Evolutionary conservation across 192 early-diverging fungal species (phyloP).

Genomic region (Backusella tuberculispora): DNA sequence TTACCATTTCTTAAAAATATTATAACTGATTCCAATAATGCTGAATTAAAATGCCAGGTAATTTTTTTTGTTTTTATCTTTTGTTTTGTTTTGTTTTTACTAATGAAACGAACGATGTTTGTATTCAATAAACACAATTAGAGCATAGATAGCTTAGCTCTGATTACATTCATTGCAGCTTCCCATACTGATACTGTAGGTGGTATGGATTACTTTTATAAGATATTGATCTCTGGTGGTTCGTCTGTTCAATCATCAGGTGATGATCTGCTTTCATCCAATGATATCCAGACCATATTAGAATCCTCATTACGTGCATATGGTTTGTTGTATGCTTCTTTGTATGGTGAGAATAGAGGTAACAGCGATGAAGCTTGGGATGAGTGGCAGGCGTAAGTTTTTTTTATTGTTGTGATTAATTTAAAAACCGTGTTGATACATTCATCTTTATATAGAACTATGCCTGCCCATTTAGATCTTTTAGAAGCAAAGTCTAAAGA

Average conservation of each 20-base stretch:
- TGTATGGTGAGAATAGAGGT: constrained; percentile 12
- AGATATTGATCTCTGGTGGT: constrained; percentile 7
- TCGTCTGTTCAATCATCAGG: not conserved
- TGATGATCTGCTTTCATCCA: not conserved
- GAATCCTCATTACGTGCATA: constrained; percentile 9
- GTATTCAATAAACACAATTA: not conserved
- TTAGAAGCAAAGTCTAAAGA: not conserved
- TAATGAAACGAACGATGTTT: not conserved
- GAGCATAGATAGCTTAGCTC: constrained; percentile 12
- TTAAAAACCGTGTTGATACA: not conserved
- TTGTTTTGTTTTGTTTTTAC: not conserved
- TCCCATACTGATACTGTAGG: constrained; percentile 3
- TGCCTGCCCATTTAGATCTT: constrained; percentile 11
- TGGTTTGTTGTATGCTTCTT: constrained; percentile 14
- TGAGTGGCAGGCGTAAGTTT: constrained; percentile 17
- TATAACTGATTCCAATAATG: not conserved
- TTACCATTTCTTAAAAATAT: constrained; percentile 4
- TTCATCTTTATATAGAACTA: not conserved
- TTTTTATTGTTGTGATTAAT: not conserved
- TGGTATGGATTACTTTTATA: not conserved
- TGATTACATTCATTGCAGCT: constrained; percentile 16
- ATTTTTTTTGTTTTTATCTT: not conserved
- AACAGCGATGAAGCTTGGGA: constrained; percentile 13
- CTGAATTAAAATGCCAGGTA: constrained; percentile 16
- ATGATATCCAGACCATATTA: constrained; percentile 4